Evolutionary conservation across 2,329 filamentous ascomycete species (phyloP), one percentile per base, ranked within the genome.

Genomic region (Hirsutella rhossiliensis): DNA sequence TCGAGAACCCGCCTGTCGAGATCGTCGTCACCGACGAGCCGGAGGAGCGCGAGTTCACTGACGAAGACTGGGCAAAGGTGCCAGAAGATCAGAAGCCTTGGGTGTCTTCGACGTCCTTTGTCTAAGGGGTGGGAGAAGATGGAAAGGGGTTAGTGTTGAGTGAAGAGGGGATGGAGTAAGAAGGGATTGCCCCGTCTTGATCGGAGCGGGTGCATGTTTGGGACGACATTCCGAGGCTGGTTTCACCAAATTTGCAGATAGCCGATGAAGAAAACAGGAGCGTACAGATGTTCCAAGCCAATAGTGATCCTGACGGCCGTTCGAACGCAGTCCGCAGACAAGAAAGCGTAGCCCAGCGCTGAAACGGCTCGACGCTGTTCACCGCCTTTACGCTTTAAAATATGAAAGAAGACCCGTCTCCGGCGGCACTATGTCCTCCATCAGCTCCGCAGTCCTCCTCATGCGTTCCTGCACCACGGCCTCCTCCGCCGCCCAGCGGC

Each of bases 401-500:
- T 66, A 49, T 1, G 62, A 59, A 38, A 52, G 45, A 27, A 70
- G 42, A 3, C 61, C 60, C 5, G 55, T 46, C 15, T 50, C 48
- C 1, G 65, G 66, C 28, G 63, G 61, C 48, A 62, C 57, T 2
- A 72, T 47, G 31, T 74, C 69, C 38, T 78, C 72, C 41, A 78
- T 49, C 19, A 79, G 48, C 47, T 76, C 72, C 52, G 62, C 63
- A 2, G 72, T 74, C 50, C 75, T 62, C 47, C 66, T 64, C 44
- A 63, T 63, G 42, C 75, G 60, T 50, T 78, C 76, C 50, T 62
- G 59, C 18, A 78, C 70, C 2, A 78, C 74, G 34, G 66, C 65
- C 48, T 72, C 64, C 56, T 80, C 76, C 0, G 74, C 73, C 8
- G 62, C 63, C 74, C 75, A 78, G 23, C 75, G 62, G 6, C 66